These are phyloP conservation scores for Kwoniella shandongensis DNA, from an alignment of 768 basidiomycete genomes.

Conservation along the genomic window DNA sequence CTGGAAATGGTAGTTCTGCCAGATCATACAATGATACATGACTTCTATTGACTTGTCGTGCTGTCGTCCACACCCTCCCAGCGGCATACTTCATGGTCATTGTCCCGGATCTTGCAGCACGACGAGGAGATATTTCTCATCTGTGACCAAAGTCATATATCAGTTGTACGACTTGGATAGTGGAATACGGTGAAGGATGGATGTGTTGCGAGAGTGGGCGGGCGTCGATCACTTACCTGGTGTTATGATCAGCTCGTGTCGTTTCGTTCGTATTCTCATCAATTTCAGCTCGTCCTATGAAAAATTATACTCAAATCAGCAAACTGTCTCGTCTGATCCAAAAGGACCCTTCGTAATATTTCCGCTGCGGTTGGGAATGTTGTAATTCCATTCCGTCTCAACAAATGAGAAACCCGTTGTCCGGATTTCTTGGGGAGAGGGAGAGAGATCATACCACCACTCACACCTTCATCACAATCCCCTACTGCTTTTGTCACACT, in stretches of 20 bases:
- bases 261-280: slow-evolving; percentile 84
- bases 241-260: slow-evolving; percentile 63
- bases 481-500: slow-evolving; percentile 74
- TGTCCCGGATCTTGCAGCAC: slow-evolving; percentile 15
- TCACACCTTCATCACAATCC: slow-evolving; percentile 68
- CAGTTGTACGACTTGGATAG: background rate
- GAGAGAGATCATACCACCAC: slow-evolving; percentile 14
- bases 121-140: slow-evolving; percentile 14
- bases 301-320: background rate
- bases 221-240: background rate
- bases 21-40: no score
- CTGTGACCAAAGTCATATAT: no score
- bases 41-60: no score
- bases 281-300: slow-evolving; percentile 71
- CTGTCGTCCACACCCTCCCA: no score
- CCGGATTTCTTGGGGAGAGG: no score
- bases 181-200: no score
- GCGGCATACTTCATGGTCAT: no score
- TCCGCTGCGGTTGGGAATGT: no score
- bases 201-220: no score
- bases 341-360: background rate
- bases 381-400: no score
- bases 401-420: no score
- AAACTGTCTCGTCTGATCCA: background rate
- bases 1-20: no score